Evolutionary conservation across 768 basidiomycete genomes (phyloP), one percentile per base, ranked within the genome.

Genomic region (Clavaria fumosa): DNA sequence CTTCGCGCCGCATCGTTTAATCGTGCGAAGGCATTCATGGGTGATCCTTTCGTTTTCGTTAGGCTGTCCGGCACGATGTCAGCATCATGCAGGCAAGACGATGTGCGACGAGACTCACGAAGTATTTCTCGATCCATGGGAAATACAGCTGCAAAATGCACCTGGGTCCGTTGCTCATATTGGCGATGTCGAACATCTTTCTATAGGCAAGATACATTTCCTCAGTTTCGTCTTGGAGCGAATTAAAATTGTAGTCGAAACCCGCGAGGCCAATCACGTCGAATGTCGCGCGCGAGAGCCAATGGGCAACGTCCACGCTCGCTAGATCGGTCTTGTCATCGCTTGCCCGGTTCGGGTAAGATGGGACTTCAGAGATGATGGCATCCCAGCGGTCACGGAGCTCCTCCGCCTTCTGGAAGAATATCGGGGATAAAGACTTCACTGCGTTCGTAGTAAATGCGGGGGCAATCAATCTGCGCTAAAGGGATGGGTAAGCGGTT

Each of bases 211-310:
- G 36, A 42, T 70, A 70, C 12, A 69, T 57, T 38, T 58, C 54
- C 41, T 69, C 66, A 0, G 63, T 58, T 46, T 72, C 69, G 35
- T 65, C 61, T 34, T 63, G 53, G 2, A 74, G 47, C 2, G 70
- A 57, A 28, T 63, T 55, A 50, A 74, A 74, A 22, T 62, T 53
- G 42, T 72, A 69, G 43, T 67, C 61, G 24, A 74, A 68, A 4
- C 66, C 68, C 4, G 74, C 43, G 17, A 43, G 43, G 17, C 42
- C 46, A 14, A 39, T 43, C 15, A 44, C 44, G 31, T 47, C 41
- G 15, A 43, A 70, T 1, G 74, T 67, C 0, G 69, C 66, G 19
- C 74, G 67, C 9, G 69, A 69, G n/a, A 75, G 49, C 69, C 72
- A 78, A 39, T 66, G 64, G 17, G 63, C 54, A 15, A 44, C 30